phyloP scores from a whole-genome alignment of 2,329 filamentous ascomycete species.

The Venturiaceae sp. region DNA sequence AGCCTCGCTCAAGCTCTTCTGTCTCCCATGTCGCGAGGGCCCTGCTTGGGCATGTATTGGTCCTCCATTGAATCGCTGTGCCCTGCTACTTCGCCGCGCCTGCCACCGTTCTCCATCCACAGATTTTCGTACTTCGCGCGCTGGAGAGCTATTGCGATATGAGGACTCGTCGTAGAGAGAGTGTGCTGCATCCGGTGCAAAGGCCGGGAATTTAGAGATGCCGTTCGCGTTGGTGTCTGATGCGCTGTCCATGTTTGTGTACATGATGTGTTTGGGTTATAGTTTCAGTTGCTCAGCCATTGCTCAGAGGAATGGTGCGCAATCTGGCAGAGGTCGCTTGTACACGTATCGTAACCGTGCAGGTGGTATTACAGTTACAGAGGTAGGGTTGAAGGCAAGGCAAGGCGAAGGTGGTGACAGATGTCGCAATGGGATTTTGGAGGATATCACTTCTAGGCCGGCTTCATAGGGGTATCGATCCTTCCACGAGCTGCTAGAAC shows the following conservation, averaged over 20 bases:
- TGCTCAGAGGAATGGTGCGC: neutral
- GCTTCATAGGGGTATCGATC: no score
- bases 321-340: neutral
- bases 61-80: neutral
- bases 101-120: slow-evolving; percentile 45
- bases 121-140: neutral
- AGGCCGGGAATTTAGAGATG: slow-evolving; percentile 8
- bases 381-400: no score
- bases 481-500: no score
- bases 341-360: neutral
- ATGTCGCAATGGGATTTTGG: no score
- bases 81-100: slow-evolving; percentile 43
- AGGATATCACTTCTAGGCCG: no score
- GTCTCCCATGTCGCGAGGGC: slow-evolving; percentile 45
- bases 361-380: neutral
- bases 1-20: slow-evolving; percentile 87
- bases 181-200: slow-evolving; percentile 6
- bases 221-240: slow-evolving; percentile 13
- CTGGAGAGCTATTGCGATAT: neutral
- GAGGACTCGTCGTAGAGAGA: neutral
- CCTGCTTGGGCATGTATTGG: neutral
- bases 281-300: neutral
- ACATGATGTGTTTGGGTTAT: neutral
- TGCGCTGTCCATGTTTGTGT: slow-evolving; percentile 13
- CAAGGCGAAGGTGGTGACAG: no score